Evolutionary conservation across 176 grass and related monocot species (phyloP).

Genomic region (Calamus simplicifolius): DNA sequence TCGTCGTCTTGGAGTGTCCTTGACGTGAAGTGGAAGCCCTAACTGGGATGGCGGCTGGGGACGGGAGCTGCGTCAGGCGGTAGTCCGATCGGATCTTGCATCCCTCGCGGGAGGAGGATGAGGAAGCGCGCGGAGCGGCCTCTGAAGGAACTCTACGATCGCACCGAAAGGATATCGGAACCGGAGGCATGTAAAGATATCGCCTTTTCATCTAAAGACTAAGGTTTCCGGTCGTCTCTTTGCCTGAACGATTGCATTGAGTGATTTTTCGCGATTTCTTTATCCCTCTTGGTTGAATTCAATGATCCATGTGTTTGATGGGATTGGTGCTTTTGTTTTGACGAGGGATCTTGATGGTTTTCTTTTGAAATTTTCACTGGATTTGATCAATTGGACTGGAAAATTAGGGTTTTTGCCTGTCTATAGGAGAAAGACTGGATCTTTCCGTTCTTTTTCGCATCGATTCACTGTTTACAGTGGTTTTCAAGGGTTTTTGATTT

Average conservation of each 20-base stretch:
- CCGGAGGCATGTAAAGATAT: conserved; percentile 13
- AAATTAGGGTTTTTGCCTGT: not conserved
- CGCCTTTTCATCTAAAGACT: conserved; percentile 3
- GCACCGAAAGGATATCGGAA: conserved; percentile 18
- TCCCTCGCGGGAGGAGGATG: conserved; percentile 16
- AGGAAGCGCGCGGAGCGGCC: conserved; percentile 32
- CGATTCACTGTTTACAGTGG: not conserved
- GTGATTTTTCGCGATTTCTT: not conserved
- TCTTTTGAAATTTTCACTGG: not conserved
- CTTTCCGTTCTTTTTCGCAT: not conserved
- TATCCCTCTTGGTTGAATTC: not conserved
- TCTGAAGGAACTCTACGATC: conserved; percentile 63
- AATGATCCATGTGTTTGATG: not conserved
- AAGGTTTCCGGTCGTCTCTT: not conserved
- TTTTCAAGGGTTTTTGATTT: not conserved
- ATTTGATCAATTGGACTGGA: not conserved
- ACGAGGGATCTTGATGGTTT: not conserved
- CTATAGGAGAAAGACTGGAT: not conserved
- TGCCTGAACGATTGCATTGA: not conserved
- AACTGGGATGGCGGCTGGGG: conserved; percentile 11
- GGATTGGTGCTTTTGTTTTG: not conserved
- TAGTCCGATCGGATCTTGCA: conserved; percentile 28
- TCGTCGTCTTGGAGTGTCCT: too few relatives aligned
- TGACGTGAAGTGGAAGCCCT: too few relatives aligned
- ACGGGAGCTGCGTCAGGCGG: conserved; percentile 4